These are phyloP conservation scores for Hibiscus trionum DNA, from an alignment of 345 rosid species.

Conservation along the genomic window DNA sequence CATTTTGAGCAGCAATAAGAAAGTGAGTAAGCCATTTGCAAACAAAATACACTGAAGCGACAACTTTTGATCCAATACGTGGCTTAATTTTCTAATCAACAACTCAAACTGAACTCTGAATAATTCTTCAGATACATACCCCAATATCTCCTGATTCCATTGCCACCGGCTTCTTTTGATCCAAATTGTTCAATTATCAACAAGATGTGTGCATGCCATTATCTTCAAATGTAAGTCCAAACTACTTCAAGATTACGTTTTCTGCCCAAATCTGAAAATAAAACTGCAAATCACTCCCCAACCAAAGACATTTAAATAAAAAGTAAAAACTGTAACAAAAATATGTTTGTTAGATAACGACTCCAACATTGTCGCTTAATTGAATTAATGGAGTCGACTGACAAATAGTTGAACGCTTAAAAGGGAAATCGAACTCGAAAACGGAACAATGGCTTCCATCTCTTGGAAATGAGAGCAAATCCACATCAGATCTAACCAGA, in stretches of 20 bases:
- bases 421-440: neutral
- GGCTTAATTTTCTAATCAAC: neutral
- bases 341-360: neutral
- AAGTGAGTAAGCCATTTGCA: neutral
- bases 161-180: conserved; percentile 16
- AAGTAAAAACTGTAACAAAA: neutral
- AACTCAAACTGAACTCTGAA: neutral
- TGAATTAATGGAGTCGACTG: neutral
- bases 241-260: neutral
- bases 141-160: conserved; percentile 73
- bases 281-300: neutral
- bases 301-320: neutral
- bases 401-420: neutral
- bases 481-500: neutral
- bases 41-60: neutral
- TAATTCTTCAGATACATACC: conserved; percentile 22
- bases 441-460: neutral
- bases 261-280: neutral
- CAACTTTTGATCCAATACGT: neutral
- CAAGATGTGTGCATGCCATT: conserved; percentile 23
- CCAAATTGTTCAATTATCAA: neutral
- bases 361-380: neutral
- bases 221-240: neutral
- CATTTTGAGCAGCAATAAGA: neutral
- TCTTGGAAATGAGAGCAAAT: neutral